Conservation (phyloP, 352 stramenopile genomes). For the Albugo candida region DNA sequence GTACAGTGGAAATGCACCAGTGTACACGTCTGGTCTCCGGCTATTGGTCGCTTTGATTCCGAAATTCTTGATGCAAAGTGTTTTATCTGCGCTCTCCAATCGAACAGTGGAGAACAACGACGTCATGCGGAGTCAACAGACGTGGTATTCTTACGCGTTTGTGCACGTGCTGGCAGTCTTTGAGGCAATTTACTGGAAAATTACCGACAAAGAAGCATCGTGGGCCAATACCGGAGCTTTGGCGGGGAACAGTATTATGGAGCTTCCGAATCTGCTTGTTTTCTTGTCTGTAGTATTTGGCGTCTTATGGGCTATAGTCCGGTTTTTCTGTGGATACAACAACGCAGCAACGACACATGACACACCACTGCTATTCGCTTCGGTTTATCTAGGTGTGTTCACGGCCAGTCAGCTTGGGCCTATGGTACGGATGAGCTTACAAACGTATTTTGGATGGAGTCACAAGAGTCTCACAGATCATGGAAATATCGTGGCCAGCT, state of each 20-base stretch:
- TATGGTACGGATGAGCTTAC: slow-evolving; percentile 52
- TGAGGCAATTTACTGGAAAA: slow-evolving; percentile 55
- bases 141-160: slow-evolving; percentile 62
- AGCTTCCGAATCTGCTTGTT: slow-evolving; percentile 43
- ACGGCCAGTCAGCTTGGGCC: slow-evolving; percentile 31
- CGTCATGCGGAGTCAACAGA: slow-evolving; percentile 49
- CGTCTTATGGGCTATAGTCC: slow-evolving; percentile 36
- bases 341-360: slow-evolving; percentile 38
- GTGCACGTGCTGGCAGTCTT: slow-evolving; percentile 54
- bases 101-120: slow-evolving; percentile 55
- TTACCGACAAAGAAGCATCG: slow-evolving; percentile 44
- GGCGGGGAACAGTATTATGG: slow-evolving; percentile 41
- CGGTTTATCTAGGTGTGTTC: slow-evolving; percentile 39
- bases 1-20: slow-evolving; percentile 46
- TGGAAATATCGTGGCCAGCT: slow-evolving; percentile 50
- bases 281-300: slow-evolving; percentile 45
- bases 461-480: slow-evolving; percentile 61
- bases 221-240: slow-evolving; percentile 49
- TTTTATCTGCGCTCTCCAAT: slow-evolving; percentile 45
- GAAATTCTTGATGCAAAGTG: slow-evolving; percentile 50
- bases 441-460: slow-evolving; percentile 61
- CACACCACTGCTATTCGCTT: slow-evolving; percentile 39
- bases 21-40: slow-evolving; percentile 44
- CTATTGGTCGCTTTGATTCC: slow-evolving; percentile 47
- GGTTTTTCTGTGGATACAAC: slow-evolving; percentile 55